These are phyloP conservation scores for Diutina mesorugosa DNA, from an alignment of 1,139 yeast genomes.

Conservation along the genomic window DNA sequence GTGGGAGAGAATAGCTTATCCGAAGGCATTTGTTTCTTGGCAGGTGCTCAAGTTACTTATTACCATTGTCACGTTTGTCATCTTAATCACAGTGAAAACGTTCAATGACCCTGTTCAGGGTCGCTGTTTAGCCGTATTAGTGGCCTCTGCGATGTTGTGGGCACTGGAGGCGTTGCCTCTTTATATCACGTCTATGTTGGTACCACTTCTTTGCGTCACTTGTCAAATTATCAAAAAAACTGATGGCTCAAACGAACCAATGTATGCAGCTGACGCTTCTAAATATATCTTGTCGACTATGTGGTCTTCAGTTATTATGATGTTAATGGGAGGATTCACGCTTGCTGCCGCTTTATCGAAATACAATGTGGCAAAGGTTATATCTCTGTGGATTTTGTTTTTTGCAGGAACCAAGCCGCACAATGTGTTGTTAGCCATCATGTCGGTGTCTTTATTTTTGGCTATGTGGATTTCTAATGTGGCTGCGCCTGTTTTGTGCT, in stretches of 20 bases:
- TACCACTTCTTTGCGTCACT: constrained; percentile 69
- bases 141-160: constrained; percentile 76
- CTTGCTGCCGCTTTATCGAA: constrained; percentile 89
- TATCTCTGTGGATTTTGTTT: constrained; percentile 70
- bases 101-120: constrained; percentile 54
- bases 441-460: constrained; percentile 74
- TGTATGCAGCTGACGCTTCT: constrained; percentile 60
- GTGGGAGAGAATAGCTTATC: constrained; percentile 7
- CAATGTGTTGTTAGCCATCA: constrained; percentile 59
- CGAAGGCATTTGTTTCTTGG: constrained; percentile 20
- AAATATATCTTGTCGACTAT: constrained; percentile 66
- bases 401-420: constrained; percentile 82
- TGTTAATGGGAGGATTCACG: constrained; percentile 85
- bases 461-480: constrained; percentile 96
- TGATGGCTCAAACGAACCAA: constrained; percentile 28
- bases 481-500: constrained; percentile 90
- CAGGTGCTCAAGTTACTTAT: constrained; percentile 32
- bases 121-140: constrained; percentile 72
- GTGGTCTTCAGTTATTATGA: constrained; percentile 93
- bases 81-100: constrained; percentile 43
- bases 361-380: constrained; percentile 73
- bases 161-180: constrained; percentile 89
- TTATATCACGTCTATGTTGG: constrained; percentile 68
- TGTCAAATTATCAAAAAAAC: constrained; percentile 55
- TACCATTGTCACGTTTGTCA: constrained; percentile 30